Base-by-base conservation (phyloP, 352 stramenopile species). In the Pythium myriotylum region DNA sequence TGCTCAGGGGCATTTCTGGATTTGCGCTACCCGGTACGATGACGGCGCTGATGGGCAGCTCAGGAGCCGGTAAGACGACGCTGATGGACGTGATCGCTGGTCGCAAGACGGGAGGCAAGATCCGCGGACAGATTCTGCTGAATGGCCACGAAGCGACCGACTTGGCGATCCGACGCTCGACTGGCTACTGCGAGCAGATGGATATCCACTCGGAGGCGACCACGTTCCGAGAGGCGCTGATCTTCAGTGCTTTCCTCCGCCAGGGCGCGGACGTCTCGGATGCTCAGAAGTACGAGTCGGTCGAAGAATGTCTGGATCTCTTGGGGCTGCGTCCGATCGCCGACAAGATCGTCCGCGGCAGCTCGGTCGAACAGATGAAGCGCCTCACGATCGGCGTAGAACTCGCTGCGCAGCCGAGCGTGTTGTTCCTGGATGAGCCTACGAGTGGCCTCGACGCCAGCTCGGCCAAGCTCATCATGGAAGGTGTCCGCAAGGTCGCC, bases 31-130 rank as follows among this genome's bases (percentile, higher is more conserved):
- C 84, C 1, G 74, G 79, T 1, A 69, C 67, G 1, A 72, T 92
- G 10, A 86, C 79, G 3, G 81, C 83, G 0, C 60, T 94, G 19
- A 91, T 91, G 77, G 84, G 84, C 2, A 74, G 72, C 2, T 83
- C 74, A 1, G 86, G 87, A 37, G 84, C 88, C 24, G 92, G 93
- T 2, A 98, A 98, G 72, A 98, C 94, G 12, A 98, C 95, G 6
- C 77, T 98, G 9, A 91, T 98, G 68, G 93, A 98, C 71, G 92
- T 98, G 8, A 92, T 99, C 49, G 91, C 94, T 9, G 76, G 95
- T 14, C 78, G 95, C 45, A 98, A 98, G 73, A 95, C 79, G 6
- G 79, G 77, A 19, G 95, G 95, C 17, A 78, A 59, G n/a, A 89
- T 98, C 24, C 26, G 77, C 19, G 95, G 95, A 14, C 77, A 59